Evolutionary conservation across 345 rosid genomes (phyloP), one percentile per base, ranked within the genome.

Genomic region (Syzygium grande): DNA sequence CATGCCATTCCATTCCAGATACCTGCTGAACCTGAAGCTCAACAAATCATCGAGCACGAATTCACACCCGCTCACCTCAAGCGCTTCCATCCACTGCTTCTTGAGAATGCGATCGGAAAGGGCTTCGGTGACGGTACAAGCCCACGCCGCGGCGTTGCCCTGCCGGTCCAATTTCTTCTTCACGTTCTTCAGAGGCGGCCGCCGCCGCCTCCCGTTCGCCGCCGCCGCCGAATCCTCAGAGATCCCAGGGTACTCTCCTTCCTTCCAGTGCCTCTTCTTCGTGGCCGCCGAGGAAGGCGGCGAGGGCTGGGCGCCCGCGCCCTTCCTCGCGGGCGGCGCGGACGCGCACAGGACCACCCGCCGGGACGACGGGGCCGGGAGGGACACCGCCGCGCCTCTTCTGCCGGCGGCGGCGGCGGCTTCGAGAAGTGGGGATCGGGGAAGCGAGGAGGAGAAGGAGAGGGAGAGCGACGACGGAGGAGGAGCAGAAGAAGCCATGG

Each of bases 11-110:
- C 3, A 65, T 29, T 65, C 41, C 43, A 16, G 3, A 34, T 17
- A 6, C 59, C 86, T 11, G 46, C 56, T 2, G n/a, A 54, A 54
- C 58, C 86, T 51, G 46, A 54, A 85, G 41, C 54, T 85, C 86
- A 6, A 10, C 25, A 52, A 49, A 55, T n/a, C 9, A 58, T 85
- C 52, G 19, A 34, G 80, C 80, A 2, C 49, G 14, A 73, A 19
- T 61, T 49, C 61, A 17, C 38, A 54, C 59, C 46, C 43, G 25
- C 85, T 27, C 38, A 96, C 98, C 97, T 95, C 92, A 30, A 97
- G 97, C 87, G 99, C 99, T 89, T 94, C 90, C 77, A 89, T 68
- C 99, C 98, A 96, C 78, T 94, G 96, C 89, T 95, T 97, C 90
- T 94, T 95, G 84, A 90, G 92, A 90, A 97, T 94, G 90, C 84